phyloP scores from a whole-genome alignment of 768 basidiomycete genomes.

The Hericium coralloides region DNA sequence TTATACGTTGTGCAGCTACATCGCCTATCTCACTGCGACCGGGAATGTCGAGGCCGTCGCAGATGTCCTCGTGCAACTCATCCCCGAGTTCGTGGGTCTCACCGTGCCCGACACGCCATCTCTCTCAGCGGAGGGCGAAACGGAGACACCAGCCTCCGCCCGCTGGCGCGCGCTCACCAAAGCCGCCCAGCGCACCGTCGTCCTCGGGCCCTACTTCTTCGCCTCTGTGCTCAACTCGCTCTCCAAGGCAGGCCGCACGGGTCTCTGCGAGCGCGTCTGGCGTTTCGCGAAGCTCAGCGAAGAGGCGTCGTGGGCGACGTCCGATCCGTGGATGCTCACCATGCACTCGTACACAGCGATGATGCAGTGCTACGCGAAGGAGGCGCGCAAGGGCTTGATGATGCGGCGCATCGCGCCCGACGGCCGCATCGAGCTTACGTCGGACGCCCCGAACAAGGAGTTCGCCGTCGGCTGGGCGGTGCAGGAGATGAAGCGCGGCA shows the following conservation, averaged over 20 bases:
- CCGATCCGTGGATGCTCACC: constrained; percentile 53
- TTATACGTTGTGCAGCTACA: constrained; percentile 42
- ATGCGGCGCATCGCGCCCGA: not conserved
- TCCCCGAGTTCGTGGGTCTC: constrained; percentile 42
- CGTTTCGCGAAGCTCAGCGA: constrained; percentile 51
- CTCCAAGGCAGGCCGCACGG: constrained; percentile 42
- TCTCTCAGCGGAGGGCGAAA: not conserved
- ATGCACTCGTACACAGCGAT: constrained; percentile 65
- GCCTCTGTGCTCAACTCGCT: constrained; percentile 52
- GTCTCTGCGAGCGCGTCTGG: constrained; percentile 59
- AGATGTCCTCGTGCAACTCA: constrained; percentile 38
- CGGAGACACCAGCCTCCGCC: not conserved
- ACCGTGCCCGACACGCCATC: constrained; percentile 26
- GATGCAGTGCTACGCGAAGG: constrained; percentile 48
- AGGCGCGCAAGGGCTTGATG: constrained; percentile 21
- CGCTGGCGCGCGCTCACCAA: constrained; percentile 10
- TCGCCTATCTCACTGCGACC: constrained; percentile 41
- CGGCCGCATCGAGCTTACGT: not conserved
- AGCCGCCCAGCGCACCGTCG: constrained; percentile 26
- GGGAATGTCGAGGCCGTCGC: constrained; percentile 38
- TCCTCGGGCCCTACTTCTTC: constrained; percentile 53
- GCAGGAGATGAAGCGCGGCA: not conserved
- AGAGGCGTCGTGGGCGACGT: constrained; percentile 36
- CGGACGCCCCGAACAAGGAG: not conserved
- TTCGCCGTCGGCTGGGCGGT: not conserved